A percentile compares a stretch with the other conserved stretches of the same genome.
Evolutionary conservation across 495 filamentous ascomycete species (phyloP).

Genomic region (Ascodesmis nigricans): DNA sequence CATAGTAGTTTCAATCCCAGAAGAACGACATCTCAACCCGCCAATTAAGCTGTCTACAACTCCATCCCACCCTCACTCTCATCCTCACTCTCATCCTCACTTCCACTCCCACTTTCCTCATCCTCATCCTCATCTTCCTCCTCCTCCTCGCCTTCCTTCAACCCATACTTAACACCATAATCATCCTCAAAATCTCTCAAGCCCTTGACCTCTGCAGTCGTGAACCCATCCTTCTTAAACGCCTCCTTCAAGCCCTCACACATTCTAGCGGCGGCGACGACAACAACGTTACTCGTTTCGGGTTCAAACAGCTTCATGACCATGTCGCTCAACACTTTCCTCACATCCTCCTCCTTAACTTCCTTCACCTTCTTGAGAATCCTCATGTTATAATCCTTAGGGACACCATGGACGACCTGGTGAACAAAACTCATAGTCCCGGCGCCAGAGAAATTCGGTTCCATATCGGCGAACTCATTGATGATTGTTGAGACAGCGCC

Average conservation of each 20-base stretch:
- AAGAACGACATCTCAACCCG: too few species aligned
- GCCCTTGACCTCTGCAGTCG: slow-evolving; percentile 46
- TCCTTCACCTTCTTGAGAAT: slow-evolving; percentile 55
- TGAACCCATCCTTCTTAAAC: slow-evolving; percentile 55
- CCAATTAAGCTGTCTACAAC: too few species aligned
- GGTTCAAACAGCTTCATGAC: slow-evolving; percentile 60
- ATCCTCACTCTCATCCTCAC: slow-evolving; percentile 23
- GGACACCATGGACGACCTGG: slow-evolving; percentile 52
- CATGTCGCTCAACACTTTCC: slow-evolving; percentile 46
- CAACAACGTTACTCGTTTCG: slow-evolving; percentile 53
- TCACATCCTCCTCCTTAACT: slow-evolving; percentile 57
- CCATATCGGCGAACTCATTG: slow-evolving; percentile 60
- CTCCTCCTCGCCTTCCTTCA: slow-evolving; percentile 42
- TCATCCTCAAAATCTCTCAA: slow-evolving; percentile 71
- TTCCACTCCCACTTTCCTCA: slow-evolving; percentile 26
- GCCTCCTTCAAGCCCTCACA: slow-evolving; percentile 53
- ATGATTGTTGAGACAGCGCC: slow-evolving; percentile 79
- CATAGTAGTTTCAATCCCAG: too few species aligned
- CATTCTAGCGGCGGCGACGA: slow-evolving; percentile 75
- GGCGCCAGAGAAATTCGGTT: slow-evolving; percentile 58
- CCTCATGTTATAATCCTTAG: slow-evolving; percentile 53
- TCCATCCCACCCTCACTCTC: slow-evolving; percentile 27
- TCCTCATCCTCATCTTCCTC: slow-evolving; percentile 41
- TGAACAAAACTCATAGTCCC: slow-evolving; percentile 63
- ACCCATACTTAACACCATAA: slow-evolving; percentile 60